Evolutionary conservation across 2,329 filamentous ascomycete genomes (phyloP).

Genomic region (Rutstroemia sp.): DNA sequence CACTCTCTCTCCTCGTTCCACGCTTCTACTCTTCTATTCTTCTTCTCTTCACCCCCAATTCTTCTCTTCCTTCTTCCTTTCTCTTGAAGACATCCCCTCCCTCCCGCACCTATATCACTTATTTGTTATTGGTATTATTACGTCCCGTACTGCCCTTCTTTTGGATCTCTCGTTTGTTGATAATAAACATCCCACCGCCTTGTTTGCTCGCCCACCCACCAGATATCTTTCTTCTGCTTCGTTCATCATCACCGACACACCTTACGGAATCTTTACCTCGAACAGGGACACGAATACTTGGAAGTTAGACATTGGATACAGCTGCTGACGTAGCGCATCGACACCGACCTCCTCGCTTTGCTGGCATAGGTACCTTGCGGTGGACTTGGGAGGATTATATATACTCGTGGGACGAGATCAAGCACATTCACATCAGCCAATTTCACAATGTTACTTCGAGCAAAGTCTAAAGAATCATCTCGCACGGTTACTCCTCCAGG

Average conservation of each 20-base stretch:
- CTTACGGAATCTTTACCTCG: conserved; percentile 1
- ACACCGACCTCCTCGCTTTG: conserved; percentile 1
- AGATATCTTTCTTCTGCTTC: background rate
- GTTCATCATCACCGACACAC: background rate
- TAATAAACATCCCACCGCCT: background rate
- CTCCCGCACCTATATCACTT: background rate
- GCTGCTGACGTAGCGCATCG: conserved; percentile 4
- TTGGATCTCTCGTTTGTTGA: background rate
- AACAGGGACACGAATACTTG: conserved; percentile 3
- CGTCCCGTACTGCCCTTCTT: background rate
- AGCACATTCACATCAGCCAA: background rate
- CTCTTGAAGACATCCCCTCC: no score
- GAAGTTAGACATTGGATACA: conserved; percentile 5
- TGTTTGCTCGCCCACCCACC: no score
- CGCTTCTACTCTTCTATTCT: background rate
- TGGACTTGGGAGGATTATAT: background rate
- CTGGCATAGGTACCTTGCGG: background rate
- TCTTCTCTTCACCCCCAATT: no score
- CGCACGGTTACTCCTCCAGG: conserved; percentile 55
- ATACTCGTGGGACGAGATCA: background rate
- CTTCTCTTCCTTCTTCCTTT: no score
- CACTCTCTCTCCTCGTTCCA: background rate
- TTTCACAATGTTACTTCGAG: conserved; percentile 23
- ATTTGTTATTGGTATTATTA: background rate
- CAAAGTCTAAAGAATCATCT: conserved; percentile 28